These are phyloP conservation scores for Kodamaea hsintzibuensis DNA, from an alignment of 805 yeast genomes.

Conservation along the genomic window DNA sequence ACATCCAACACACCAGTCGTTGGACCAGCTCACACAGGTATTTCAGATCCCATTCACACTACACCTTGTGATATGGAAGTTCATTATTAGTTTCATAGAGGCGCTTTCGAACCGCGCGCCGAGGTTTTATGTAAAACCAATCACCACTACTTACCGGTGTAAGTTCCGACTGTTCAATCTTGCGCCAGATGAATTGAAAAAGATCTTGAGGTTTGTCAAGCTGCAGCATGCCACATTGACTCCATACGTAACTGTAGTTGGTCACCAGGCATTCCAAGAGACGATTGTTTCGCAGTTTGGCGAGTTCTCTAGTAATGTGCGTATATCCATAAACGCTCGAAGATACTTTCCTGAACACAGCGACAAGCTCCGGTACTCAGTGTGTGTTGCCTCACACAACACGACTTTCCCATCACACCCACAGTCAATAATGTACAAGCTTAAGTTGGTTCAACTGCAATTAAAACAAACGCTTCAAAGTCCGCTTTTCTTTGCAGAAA, in stretches of 20 bases:
- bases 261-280: slow-evolving; percentile 7
- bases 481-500: slow-evolving; percentile 8
- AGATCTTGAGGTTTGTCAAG: slow-evolving; percentile 4
- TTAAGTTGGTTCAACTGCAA: slow-evolving; percentile 4
- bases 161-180: slow-evolving; percentile 5
- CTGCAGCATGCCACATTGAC: slow-evolving; percentile 6
- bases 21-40: slow-evolving; percentile 6
- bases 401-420: background rate
- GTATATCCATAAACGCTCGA: slow-evolving; percentile 10
- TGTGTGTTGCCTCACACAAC: slow-evolving; percentile 8
- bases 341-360: slow-evolving; percentile 6
- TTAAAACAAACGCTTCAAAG: slow-evolving; percentile 4
- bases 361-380: slow-evolving; percentile 6
- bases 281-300: slow-evolving; percentile 8
- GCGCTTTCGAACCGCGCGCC: slow-evolving; percentile 3
- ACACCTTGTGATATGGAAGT: slow-evolving; percentile 6
- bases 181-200: background rate
- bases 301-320: slow-evolving; percentile 6
- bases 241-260: slow-evolving; percentile 8
- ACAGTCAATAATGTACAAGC: background rate
- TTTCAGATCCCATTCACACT: slow-evolving; percentile 4
- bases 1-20: background rate
- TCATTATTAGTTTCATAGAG: background rate
- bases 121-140: slow-evolving; percentile 6
- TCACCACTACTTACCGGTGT: slow-evolving; percentile 4